Percentiles rank a stretch among this genome's conserved stretches.
These are phyloP conservation scores for Coemansia sp. DNA, from an alignment of 192 early-diverging fungal genomes.

Conservation along the genomic window DNA sequence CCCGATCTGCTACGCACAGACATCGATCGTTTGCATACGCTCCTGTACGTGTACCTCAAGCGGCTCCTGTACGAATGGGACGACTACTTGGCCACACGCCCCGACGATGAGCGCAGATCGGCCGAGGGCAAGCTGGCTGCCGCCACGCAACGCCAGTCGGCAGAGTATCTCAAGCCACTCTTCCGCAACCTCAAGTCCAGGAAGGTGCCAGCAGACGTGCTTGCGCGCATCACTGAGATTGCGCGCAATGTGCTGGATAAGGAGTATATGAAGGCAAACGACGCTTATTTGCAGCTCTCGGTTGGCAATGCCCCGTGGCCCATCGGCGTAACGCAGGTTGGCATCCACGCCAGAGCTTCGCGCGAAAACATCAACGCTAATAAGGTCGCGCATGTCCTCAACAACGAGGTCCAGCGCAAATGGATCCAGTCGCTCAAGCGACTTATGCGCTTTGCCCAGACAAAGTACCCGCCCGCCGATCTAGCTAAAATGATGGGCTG, in stretches of 20 bases:
- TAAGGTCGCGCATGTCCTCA: conserved; percentile 96
- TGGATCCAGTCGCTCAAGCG: conserved; percentile 99
- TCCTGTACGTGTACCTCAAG: conserved; percentile 86
- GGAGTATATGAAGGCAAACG: conserved; percentile 91
- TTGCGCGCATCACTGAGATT: conserved; percentile 92
- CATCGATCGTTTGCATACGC: conserved; percentile 68
- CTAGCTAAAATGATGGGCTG: conserved; percentile 41
- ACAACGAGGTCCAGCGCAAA: conserved; percentile 95
- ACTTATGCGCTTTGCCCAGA: conserved; percentile 94
- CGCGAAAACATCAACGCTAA: conserved; percentile 95
- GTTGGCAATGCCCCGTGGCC: conserved; percentile 99
- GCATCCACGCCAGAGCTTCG: conserved; percentile 97
- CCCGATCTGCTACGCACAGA: conserved; percentile 76
- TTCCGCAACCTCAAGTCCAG: conserved; percentile 81
- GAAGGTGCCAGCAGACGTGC: conserved; percentile 77
- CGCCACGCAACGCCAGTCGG: conserved; percentile 82
- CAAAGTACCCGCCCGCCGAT: conserved; percentile 84
- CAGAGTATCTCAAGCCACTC: conserved; percentile 90
- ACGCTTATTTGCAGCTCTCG: conserved; percentile 88
- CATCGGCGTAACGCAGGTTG: conserved; percentile 93
- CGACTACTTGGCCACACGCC: conserved; percentile 68
- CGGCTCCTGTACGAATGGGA: conserved; percentile 88
- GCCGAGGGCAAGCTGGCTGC: conserved; percentile 79
- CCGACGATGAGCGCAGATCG: conserved; percentile 80
- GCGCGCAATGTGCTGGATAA: conserved; percentile 78